phyloP scores from a whole-genome alignment of 805 yeast species.

The Suhomyces kilbournensis region DNA sequence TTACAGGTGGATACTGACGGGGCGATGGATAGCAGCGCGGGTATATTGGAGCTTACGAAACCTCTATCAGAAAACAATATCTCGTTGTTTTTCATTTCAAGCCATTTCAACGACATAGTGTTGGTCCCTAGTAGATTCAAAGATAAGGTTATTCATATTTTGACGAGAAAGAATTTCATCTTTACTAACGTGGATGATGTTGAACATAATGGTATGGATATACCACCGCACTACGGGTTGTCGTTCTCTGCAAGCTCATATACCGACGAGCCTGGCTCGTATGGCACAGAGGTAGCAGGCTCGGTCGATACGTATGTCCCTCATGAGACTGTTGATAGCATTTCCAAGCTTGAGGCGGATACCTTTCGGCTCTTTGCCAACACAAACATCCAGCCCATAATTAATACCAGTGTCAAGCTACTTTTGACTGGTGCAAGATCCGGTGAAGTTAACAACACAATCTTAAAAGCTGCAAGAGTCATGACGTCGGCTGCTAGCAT shows the following conservation, averaged over 20 bases:
- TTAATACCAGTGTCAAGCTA: slow-evolving; percentile 39
- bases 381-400: slow-evolving; percentile 42
- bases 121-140: slow-evolving; percentile 50
- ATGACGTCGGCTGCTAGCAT: slow-evolving; percentile 22
- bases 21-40: slow-evolving; percentile 44
- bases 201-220: background rate
- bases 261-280: background rate
- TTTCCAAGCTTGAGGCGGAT: slow-evolving; percentile 22
- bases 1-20: slow-evolving; percentile 64
- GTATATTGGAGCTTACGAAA: slow-evolving; percentile 54
- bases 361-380: slow-evolving; percentile 37
- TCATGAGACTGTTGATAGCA: background rate
- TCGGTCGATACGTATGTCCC: background rate
- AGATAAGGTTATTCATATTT: slow-evolving; percentile 43
- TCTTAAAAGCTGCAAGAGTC: slow-evolving; percentile 42
- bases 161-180: slow-evolving; percentile 42
- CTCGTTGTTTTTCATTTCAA: slow-evolving; percentile 58
- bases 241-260: background rate
- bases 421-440: slow-evolving; percentile 60
- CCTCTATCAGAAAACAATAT: slow-evolving; percentile 58
- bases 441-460: slow-evolving; percentile 41
- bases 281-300: background rate
- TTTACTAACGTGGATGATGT: slow-evolving; percentile 17
- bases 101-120: slow-evolving; percentile 63
- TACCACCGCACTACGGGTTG: background rate